These are phyloP conservation scores for Xylaria sp. DNA, from an alignment of 2,329 filamentous ascomycete species.

Conservation along the genomic window DNA sequence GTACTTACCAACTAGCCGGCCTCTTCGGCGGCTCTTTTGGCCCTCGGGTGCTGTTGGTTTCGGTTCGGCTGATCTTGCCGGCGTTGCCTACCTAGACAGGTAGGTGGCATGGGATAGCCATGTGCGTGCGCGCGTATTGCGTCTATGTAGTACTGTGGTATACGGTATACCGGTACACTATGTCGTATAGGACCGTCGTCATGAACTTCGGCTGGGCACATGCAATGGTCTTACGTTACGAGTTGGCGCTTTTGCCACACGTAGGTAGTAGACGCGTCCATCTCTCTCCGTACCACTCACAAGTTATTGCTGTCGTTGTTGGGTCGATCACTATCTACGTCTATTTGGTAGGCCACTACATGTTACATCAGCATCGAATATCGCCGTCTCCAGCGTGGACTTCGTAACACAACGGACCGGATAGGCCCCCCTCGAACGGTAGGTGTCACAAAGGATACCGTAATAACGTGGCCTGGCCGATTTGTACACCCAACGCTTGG, in stretches of 20 bases:
- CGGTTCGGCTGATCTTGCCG: background rate
- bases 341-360: background rate
- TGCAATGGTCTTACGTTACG: slow-evolving; percentile 11
- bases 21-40: background rate
- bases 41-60: slow-evolving; percentile 6
- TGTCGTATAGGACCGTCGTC: slow-evolving; percentile 6
- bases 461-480: background rate
- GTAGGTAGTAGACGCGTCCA: background rate
- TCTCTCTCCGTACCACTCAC: slow-evolving; percentile 5
- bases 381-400: background rate
- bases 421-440: slow-evolving; percentile 7
- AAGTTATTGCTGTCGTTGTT: background rate
- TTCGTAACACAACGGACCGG: slow-evolving; percentile 3
- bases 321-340: background rate
- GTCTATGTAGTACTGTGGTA: background rate
- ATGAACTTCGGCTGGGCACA: slow-evolving; percentile 5
- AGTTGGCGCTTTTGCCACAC: background rate
- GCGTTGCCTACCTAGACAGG: slow-evolving; percentile 9
- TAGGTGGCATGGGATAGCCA: slow-evolving; percentile 15
- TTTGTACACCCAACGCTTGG: background rate
- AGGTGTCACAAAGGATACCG: slow-evolving; percentile 21
- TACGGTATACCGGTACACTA: background rate
- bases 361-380: background rate
- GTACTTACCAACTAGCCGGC: slow-evolving; percentile 11
- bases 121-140: slow-evolving; percentile 11